Percentiles rank a stretch among this genome's conserved stretches.
phyloP scores from a whole-genome alignment of 1,284 basidiomycete genomes.

The Cryptococcus neoformans region DNA sequence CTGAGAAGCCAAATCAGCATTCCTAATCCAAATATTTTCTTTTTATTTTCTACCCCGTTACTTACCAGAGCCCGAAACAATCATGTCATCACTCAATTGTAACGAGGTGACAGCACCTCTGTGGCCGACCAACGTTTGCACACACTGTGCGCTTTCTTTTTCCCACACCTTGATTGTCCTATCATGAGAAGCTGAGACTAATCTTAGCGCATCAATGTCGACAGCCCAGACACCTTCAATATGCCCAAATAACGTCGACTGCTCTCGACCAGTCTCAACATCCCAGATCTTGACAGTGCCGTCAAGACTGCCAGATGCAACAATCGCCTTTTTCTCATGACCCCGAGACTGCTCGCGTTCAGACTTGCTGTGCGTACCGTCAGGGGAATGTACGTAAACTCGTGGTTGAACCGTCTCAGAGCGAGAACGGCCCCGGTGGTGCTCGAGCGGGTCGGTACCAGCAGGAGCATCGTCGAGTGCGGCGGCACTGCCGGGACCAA shows the following conservation, averaged over 20 bases:
- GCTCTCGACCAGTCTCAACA: slow-evolving; percentile 75
- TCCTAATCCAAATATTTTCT: no score
- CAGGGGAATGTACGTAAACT: slow-evolving; percentile 31
- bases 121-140: slow-evolving; percentile 89
- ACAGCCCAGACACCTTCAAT: slow-evolving; percentile 97
- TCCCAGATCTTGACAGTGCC: slow-evolving; percentile 98
- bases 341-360: slow-evolving; percentile 16
- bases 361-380: slow-evolving; percentile 4
- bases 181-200: slow-evolving; percentile 86
- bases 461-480: slow-evolving; percentile 13
- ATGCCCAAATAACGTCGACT: slow-evolving; percentile 81
- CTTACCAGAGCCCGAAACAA: slow-evolving; percentile 92
- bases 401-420: slow-evolving; percentile 26
- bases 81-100: slow-evolving; percentile 89
- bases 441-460: slow-evolving; percentile 27
- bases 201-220: slow-evolving; percentile 83
- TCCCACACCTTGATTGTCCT: slow-evolving; percentile 71
- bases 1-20: slow-evolving; percentile 23
- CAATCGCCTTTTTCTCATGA: slow-evolving; percentile 57
- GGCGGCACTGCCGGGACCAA: slow-evolving; percentile 4
- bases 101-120: slow-evolving; percentile 90
- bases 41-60: no score
- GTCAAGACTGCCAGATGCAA: slow-evolving; percentile 89
- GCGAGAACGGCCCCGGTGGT: slow-evolving; percentile 12
- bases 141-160: slow-evolving; percentile 81